Percentiles rank a stretch among this genome's conserved stretches.
These are phyloP conservation scores for Nakataea oryzae DNA, from an alignment of 2,329 filamentous ascomycete species.

Conservation along the genomic window DNA sequence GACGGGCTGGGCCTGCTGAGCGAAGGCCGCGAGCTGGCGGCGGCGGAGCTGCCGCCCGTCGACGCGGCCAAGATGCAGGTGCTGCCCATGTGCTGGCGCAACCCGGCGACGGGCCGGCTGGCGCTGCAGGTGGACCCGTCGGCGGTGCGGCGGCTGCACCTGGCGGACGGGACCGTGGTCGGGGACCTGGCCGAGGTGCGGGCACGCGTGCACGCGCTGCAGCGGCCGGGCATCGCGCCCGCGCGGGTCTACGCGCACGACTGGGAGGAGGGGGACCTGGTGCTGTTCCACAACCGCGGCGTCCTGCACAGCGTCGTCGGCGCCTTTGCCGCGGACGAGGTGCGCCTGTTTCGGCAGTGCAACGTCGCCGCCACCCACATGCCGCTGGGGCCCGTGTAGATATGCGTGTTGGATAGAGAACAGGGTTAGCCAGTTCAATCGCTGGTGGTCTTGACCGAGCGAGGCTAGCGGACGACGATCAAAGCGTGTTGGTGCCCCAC, in stretches of 20 bases:
- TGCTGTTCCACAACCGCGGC: slow-evolving; percentile 70
- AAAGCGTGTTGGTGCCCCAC: no score
- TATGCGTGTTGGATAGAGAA: background rate
- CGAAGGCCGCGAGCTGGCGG: slow-evolving; percentile 38
- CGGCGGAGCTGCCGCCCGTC: slow-evolving; percentile 51
- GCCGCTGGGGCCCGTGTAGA: slow-evolving; percentile 7
- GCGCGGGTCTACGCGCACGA: slow-evolving; percentile 61
- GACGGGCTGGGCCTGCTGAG: slow-evolving; percentile 64
- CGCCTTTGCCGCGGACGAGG: slow-evolving; percentile 62
- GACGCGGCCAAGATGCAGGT: slow-evolving; percentile 58
- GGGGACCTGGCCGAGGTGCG: slow-evolving; percentile 57
- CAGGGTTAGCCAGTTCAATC: no score
- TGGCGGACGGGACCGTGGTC: slow-evolving; percentile 55
- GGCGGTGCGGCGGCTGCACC: slow-evolving; percentile 58
- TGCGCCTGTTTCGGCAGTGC: slow-evolving; percentile 67
- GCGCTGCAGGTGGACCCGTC: slow-evolving; percentile 67
- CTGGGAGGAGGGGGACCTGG: slow-evolving; percentile 67
- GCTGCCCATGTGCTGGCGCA: slow-evolving; percentile 69
- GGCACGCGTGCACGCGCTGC: slow-evolving; percentile 57
- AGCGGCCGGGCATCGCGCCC: slow-evolving; percentile 63
- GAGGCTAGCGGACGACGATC: no score
- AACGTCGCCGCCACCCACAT: slow-evolving; percentile 56
- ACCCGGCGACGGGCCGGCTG: slow-evolving; percentile 57
- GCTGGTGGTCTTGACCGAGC: no score
- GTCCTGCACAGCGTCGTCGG: slow-evolving; percentile 67